Percentiles rank a stretch among this genome's conserved stretches.
Evolutionary conservation across 2,329 filamentous ascomycete genomes (phyloP).

Genomic region (Juglanconis oblonga): DNA sequence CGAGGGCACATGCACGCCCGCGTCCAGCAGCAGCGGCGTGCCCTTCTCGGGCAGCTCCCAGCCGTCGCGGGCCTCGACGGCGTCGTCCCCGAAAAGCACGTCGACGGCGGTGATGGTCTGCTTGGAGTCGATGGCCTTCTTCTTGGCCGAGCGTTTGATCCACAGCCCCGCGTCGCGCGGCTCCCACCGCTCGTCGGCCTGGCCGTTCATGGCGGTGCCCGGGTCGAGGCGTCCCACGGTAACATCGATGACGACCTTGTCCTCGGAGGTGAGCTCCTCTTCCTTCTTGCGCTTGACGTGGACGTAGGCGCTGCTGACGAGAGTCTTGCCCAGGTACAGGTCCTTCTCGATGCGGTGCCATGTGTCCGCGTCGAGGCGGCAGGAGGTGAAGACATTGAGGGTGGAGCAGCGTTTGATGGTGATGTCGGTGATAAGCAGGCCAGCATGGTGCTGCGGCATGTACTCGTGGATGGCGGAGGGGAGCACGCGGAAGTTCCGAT

Average conservation of each 20-base stretch:
- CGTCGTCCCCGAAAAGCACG: constrained; percentile 85
- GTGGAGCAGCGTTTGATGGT: constrained; percentile 73
- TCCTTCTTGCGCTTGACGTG: constrained; percentile 82
- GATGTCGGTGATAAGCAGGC: constrained; percentile 82
- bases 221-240: constrained; percentile 73
- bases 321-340: constrained; percentile 72
- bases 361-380: constrained; percentile 64
- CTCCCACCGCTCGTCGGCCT: constrained; percentile 71
- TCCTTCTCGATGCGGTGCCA: constrained; percentile 92
- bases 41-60: constrained; percentile 70
- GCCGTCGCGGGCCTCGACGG: constrained; percentile 80
- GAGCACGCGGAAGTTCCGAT: constrained; percentile 83
- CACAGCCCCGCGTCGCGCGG: constrained; percentile 73
- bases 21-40: constrained; percentile 69
- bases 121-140: constrained; percentile 71
- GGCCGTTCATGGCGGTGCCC: constrained; percentile 49
- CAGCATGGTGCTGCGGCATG: constrained; percentile 80
- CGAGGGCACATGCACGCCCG: constrained; percentile 58
- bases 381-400: constrained; percentile 71
- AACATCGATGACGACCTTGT: constrained; percentile 78
- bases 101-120: constrained; percentile 77
- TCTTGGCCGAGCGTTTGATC: constrained; percentile 72
- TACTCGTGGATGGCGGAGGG: constrained; percentile 83
- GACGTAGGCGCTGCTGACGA: constrained; percentile 75
- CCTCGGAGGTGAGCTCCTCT: constrained; percentile 71